Evolutionary conservation across 1,284 basidiomycete genomes (phyloP).

Genomic region (Sporisorium sorghi): DNA sequence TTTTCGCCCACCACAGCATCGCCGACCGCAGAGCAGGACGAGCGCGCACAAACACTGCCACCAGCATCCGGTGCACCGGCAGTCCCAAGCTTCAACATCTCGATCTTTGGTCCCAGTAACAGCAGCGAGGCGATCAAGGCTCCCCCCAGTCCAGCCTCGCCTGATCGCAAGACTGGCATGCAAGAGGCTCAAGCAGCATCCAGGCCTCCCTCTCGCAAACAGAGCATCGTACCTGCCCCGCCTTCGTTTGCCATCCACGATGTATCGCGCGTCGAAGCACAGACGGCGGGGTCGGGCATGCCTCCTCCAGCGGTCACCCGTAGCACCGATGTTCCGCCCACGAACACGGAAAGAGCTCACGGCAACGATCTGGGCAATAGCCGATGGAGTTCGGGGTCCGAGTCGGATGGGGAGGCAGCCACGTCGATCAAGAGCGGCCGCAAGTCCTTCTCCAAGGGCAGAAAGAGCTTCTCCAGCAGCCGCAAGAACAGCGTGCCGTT

Average conservation of each 20-base stretch:
- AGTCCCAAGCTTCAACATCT: conserved; percentile 32
- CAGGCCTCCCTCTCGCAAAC: conserved; percentile 17
- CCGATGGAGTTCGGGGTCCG: conserved; percentile 60
- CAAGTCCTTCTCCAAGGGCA: conserved; percentile 37
- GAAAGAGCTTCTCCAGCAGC: conserved; percentile 41
- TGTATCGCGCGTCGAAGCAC: not conserved
- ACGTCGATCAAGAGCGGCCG: conserved; percentile 26
- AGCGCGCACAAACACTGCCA: not conserved
- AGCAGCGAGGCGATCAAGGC: not conserved
- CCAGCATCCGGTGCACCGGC: conserved; percentile 11
- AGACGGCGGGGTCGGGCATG: not conserved
- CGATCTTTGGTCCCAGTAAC: conserved; percentile 28
- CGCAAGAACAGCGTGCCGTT: conserved; percentile 43
- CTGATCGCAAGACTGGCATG: not conserved
- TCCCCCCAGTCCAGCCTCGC: not conserved
- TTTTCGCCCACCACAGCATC: not conserved
- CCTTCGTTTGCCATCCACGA: conserved; percentile 44
- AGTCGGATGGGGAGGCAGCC: conserved; percentile 41
- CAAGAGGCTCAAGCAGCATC: not conserved
- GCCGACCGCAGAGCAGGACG: not conserved
- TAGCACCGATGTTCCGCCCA: conserved; percentile 11
- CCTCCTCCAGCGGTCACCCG: conserved; percentile 14
- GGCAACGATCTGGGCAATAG: conserved; percentile 34
- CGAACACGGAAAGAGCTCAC: conserved; percentile 4
- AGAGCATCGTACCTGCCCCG: conserved; percentile 37